Base-by-base conservation (phyloP, 176 grass and related monocot species). In the Phragmites australis region DNA sequence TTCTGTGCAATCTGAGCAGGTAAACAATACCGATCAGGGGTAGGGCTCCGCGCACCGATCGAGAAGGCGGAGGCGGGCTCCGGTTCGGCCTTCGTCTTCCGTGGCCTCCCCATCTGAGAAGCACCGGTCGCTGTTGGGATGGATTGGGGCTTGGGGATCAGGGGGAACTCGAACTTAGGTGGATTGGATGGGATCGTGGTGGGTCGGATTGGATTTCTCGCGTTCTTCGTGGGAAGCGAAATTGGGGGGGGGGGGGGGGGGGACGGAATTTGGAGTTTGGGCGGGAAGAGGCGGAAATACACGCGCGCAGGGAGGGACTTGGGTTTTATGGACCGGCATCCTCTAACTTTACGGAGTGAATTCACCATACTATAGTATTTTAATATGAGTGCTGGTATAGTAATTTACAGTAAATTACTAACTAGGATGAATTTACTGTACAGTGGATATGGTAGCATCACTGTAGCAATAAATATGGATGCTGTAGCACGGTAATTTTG, bases 31-130 rank as follows among this genome's bases (percentile, higher is more conserved):
- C 18, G 40, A 79, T 62, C 2, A 54, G 31, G 43, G 14, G 3
- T 30, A 85, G 30, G 85, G 76, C 59, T 50, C 22, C n/a, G 46
- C 59, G 37, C 76, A 93, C 88, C 93, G 51, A 97, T 87, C 6
- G 77, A 79, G 79, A 97, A 69, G 22, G 77, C 29, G 41, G 90
- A 42, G 41, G 68, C n/a, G 49, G 84, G 68, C 66, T 45, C 40
- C 15, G 70, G 70, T 12, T 58, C 74, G 45, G 87, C 5, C 70
- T 77, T 72, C 47, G 57, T 72, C 66, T 89, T 85, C 77, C 71
- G 25, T 10, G 87, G 54, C 43, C 82, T 76, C 27, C 82, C 71
- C 87, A 89, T 89, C 26, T 37, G 58, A 77, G 55, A 63, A 62
- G 68, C 4, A 54, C 21, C 23, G 68, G 4, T 49, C 18, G 66